A percentile compares a stretch with the other conserved stretches of the same genome.
These are phyloP conservation scores for Amphirosellinia nigrospora DNA, from an alignment of 495 filamentous ascomycete genomes.

Conservation along the genomic window DNA sequence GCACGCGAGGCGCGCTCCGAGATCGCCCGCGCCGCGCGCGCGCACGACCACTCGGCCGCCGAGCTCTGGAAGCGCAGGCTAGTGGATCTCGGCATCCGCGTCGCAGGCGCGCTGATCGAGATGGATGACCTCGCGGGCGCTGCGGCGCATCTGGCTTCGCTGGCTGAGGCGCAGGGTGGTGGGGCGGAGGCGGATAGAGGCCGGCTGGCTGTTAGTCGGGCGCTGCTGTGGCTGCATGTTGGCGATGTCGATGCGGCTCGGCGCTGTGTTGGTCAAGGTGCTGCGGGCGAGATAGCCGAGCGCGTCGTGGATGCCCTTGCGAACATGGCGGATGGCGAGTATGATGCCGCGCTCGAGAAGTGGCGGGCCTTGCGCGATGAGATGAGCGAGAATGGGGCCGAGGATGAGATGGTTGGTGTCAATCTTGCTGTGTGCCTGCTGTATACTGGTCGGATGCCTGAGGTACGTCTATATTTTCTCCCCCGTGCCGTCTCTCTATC, in stretches of 20 bases:
- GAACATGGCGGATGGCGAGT: slow-evolving; percentile 80
- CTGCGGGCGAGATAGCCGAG: slow-evolving; percentile 34
- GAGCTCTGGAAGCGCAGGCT: slow-evolving; percentile 72
- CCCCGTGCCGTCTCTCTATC: neutral
- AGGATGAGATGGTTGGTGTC: slow-evolving; percentile 68
- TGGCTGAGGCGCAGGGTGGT: slow-evolving; percentile 45
- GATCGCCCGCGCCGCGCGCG: slow-evolving; percentile 44
- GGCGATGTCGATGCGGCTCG: slow-evolving; percentile 77
- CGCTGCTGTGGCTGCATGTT: slow-evolving; percentile 73
- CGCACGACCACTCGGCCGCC: slow-evolving; percentile 52
- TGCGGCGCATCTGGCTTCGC: slow-evolving; percentile 63
- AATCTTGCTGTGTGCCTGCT: slow-evolving; percentile 84
- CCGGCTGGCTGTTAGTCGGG: slow-evolving; percentile 51
- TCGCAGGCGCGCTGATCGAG: slow-evolving; percentile 82
- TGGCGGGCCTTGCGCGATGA: slow-evolving; percentile 65
- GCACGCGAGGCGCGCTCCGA: slow-evolving; percentile 73
- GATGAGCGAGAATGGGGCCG: slow-evolving; percentile 38
- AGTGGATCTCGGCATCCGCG: slow-evolving; percentile 74
- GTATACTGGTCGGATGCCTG: slow-evolving; percentile 76
- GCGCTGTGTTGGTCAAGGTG: slow-evolving; percentile 46
- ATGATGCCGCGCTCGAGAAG: slow-evolving; percentile 61
- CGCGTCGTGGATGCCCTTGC: slow-evolving; percentile 67
- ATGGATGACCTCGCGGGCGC: slow-evolving; percentile 88
- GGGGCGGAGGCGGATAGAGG: slow-evolving; percentile 31
- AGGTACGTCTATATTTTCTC: slow-evolving; percentile 55